phyloP scores from a whole-genome alignment of 345 rosid species.

The Ailanthus altissimus region DNA sequence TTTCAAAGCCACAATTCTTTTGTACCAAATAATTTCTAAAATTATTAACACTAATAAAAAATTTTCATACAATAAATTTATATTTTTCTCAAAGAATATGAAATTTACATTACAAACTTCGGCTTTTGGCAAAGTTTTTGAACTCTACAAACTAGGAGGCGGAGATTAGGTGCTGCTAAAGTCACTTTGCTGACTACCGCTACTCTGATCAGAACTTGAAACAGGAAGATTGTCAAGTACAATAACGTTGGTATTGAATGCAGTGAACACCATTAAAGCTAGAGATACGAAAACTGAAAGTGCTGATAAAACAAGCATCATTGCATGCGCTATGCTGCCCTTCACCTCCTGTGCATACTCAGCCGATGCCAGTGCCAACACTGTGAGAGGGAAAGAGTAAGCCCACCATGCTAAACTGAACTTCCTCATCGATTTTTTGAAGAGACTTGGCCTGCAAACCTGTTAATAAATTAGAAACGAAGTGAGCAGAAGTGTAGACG shows the following conservation, averaged over 20 bases:
- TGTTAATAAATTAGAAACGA: not conserved
- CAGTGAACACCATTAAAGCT: constrained; percentile 28
- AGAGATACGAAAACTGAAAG: constrained; percentile 37
- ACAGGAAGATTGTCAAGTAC: not conserved
- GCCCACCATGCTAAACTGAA: constrained; percentile 50
- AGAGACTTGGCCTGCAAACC: constrained; percentile 37
- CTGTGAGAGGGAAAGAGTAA: constrained; percentile 42
- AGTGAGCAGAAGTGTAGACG: not conserved
- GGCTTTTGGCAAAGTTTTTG: not conserved
- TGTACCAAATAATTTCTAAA: too few relatives aligned
- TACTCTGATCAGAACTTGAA: not conserved
- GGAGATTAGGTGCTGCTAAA: not conserved
- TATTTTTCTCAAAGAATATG: not conserved
- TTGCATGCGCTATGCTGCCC: constrained; percentile 25
- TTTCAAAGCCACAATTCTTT: too few relatives aligned
- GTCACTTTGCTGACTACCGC: not conserved
- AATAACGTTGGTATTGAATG: constrained; percentile 12
- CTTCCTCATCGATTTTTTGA: constrained; percentile 45
- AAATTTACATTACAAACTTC: constrained; percentile 3
- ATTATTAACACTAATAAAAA: not conserved
- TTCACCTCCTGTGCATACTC: constrained; percentile 39
- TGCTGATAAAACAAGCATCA: constrained; percentile 32
- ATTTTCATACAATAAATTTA: not conserved
- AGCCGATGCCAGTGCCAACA: constrained; percentile 36
- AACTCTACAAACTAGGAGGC: not conserved